Base-by-base conservation (phyloP, 352 stramenopile genomes). In the Phytophthora hibernalis region DNA sequence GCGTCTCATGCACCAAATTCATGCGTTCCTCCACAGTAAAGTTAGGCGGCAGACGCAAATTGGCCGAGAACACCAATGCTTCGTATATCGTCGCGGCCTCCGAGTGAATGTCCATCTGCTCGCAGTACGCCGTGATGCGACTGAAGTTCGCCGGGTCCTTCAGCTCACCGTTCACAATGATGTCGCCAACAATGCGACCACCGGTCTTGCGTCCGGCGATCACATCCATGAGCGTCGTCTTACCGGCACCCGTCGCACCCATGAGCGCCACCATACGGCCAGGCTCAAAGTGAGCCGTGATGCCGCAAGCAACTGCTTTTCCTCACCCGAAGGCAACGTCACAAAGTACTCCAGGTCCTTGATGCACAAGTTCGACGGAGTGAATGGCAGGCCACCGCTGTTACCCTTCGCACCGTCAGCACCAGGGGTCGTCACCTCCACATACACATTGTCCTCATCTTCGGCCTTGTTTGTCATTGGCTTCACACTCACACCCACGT, bases 21-120 rank as follows among this genome's bases (percentile, higher is more conserved):
- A 85, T 74, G 9, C 58, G 55, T 28, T 85, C 69, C 9, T 70
- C 64, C 16, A 63, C 33, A 10, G 79, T 71, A 21, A 82, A 78
- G 2, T 43, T 74, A 0, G 73, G 70, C 0, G 82, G 76, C 7
- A 98, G 82, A 31, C 96, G 80, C 20, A 98, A 70, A 30, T 80
- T 78, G 0, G 94, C 93, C 18, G 90, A 97, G 70, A 98, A 98
- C 44, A 91, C 74, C 6, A 98, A 78, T 15, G 92, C 91, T 65
- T 98, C 94, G 38, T 43, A 43, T 3, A 43, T 93, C 18, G 91
- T 97, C n/a, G 90, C 72, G 28, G 83, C 72, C 38, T 94, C 80
- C 52, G 85, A 87, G 65, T 98, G 83, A 35, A 89, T 90, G 54
- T 98, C 93, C 72, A 98, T 96, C 57, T 98, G 92, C 56, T 88